Evolutionary conservation across 208 protist species (phyloP).

Genomic region (Leishmania mexicana): DNA sequence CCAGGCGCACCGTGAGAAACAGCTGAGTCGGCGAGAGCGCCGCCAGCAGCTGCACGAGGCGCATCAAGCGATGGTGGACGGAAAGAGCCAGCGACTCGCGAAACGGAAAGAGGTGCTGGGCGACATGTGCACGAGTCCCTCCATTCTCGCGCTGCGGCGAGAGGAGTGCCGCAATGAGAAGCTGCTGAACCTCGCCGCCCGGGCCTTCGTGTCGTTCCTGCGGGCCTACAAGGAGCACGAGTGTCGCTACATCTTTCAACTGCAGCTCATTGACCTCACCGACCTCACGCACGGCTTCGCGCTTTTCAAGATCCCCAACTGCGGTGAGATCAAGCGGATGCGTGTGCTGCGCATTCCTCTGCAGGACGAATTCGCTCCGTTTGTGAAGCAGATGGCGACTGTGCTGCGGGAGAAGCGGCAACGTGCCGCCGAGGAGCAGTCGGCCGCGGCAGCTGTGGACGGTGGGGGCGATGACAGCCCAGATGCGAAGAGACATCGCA

Average conservation of each 20-base stretch:
- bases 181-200: constrained; percentile 74
- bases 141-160: constrained; percentile 65
- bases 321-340: constrained; percentile 91
- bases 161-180: constrained; percentile 59
- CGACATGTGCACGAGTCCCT: constrained; percentile 81
- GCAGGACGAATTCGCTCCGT: constrained; percentile 79
- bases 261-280: constrained; percentile 94
- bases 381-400: constrained; percentile 50
- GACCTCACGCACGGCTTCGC: constrained; percentile 94
- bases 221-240: constrained; percentile 95
- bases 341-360: constrained; percentile 75
- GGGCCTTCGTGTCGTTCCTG: constrained; percentile 93
- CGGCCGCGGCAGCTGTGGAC: constrained; percentile 20
- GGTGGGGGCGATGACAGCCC: constrained; percentile 20
- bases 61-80: constrained; percentile 43
- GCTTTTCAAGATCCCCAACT: constrained; percentile 90
- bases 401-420: constrained; percentile 61
- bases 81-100: constrained; percentile 32
- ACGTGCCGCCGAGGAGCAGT: constrained; percentile 53
- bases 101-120: constrained; percentile 67
- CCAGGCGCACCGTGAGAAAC: constrained; percentile 72
- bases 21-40: constrained; percentile 70
- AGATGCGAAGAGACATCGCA: constrained; percentile 58
- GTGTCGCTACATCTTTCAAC: constrained; percentile 93
- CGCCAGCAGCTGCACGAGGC: constrained; percentile 68